Conservation (phyloP, 805 yeast species). For the Yarrowia sp. region DNA sequence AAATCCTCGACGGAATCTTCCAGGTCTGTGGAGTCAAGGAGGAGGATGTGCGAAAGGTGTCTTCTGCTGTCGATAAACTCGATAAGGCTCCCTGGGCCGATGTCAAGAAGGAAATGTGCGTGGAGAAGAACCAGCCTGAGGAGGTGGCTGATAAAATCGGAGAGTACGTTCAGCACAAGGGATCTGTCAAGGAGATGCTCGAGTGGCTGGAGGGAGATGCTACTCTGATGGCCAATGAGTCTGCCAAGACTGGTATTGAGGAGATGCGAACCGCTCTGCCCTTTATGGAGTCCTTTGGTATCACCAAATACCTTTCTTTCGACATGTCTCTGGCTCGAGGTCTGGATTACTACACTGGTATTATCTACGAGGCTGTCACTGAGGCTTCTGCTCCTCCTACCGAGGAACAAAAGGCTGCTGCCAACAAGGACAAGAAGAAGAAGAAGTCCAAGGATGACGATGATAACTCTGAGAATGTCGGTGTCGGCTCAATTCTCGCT, state of each 20-base stretch:
- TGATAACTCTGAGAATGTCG: constrained; percentile 94
- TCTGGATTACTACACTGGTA: constrained; percentile 94
- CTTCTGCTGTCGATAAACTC: constrained; percentile 94
- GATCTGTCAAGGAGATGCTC: constrained; percentile 50
- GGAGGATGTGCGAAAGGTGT: constrained; percentile 88
- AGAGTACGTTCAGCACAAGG: constrained; percentile 81
- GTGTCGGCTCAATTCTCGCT: constrained; percentile 97
- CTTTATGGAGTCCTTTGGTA: constrained; percentile 80
- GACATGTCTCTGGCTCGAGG: constrained; percentile 97
- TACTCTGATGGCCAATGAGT: constrained; percentile 57
- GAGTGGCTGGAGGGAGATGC: constrained; percentile 56
- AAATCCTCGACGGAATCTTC: constrained; percentile 93
- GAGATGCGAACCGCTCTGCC: constrained; percentile 76
- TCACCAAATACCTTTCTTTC: constrained; percentile 62
- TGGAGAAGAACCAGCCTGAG: constrained; percentile 84
- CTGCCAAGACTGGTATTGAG: constrained; percentile 75
- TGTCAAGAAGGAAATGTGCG: constrained; percentile 88
- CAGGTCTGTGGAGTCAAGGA: constrained; percentile 91
- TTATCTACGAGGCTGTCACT: constrained; percentile 95
- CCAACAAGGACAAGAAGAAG: constrained; percentile 42
- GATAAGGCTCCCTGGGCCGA: constrained; percentile 96
- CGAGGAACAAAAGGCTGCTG: constrained; percentile 56
- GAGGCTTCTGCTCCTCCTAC: constrained; percentile 93
- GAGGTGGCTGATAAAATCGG: constrained; percentile 94
- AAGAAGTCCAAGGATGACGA: constrained; percentile 56